These are phyloP conservation scores for Akebia trifoliata DNA, from an alignment of 164 flowering plant genomes.

Conservation along the genomic window DNA sequence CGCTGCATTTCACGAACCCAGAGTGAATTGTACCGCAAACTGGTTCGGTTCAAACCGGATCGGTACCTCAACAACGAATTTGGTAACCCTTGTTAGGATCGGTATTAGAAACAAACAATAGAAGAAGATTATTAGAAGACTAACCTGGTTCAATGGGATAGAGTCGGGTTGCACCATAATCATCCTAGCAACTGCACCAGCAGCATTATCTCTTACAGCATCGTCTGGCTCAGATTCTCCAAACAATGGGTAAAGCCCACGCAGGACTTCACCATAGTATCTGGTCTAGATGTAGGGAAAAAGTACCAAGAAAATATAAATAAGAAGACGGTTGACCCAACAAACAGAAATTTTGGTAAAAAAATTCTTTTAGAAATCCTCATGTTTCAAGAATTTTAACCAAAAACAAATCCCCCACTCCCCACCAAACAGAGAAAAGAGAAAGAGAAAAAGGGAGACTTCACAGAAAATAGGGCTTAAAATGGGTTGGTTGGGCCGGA, in stretches of 20 bases:
- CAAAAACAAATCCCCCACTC: too few species aligned
- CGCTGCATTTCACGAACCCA: not conserved
- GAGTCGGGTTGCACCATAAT: slow-evolving; percentile 86
- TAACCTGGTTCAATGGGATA: slow-evolving; percentile 84
- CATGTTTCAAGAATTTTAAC: too few species aligned
- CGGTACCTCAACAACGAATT: too few species aligned
- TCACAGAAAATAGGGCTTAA: too few species aligned
- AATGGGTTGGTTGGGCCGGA: too few species aligned
- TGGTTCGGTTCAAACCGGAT: too few species aligned
- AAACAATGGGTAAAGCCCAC: slow-evolving; percentile 78
- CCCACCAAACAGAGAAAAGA: too few species aligned
- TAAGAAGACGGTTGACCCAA: not conserved
- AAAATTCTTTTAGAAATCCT: too few species aligned
- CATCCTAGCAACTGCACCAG: slow-evolving; percentile 98
- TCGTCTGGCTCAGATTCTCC: slow-evolving; percentile 88
- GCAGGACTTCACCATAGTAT: slow-evolving; percentile 67
- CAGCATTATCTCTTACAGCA: slow-evolving; percentile 98
- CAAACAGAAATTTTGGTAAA: too few species aligned
- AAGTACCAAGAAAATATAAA: slow-evolving; percentile 2
- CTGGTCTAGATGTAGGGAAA: slow-evolving; percentile 44
- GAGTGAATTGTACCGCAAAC: too few species aligned
- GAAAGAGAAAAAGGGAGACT: too few species aligned
- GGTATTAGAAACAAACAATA: not conserved
- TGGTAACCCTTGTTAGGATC: not conserved
- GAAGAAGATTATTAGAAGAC: not conserved